Base-by-base conservation (phyloP, 2,329 filamentous ascomycete genomes). In the Geoglossum cookeanum region DNA sequence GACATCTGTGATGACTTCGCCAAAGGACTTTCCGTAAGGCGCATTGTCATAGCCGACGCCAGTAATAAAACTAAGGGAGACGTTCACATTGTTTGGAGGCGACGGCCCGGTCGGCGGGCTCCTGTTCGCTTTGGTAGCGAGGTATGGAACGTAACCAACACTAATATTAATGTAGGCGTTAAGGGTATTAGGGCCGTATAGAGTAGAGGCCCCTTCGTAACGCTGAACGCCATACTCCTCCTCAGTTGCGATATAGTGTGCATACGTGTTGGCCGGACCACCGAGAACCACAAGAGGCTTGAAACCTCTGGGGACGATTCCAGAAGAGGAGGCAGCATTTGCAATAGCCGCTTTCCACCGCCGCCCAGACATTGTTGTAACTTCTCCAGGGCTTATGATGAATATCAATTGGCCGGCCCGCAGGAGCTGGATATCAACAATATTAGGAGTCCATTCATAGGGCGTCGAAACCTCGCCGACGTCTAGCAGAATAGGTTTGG, bases 201-300 rank as follows among this genome's bases (percentile, higher is more conserved):
- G 79, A 0, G 91, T 97, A 5, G 85, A 91, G 0, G 87, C 91
- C n/a, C 90, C 91, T 71, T 97, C 91, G 70, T 96, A 96, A 8
- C 91, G 83, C 71, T 96, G 91, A 51, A 92, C 74, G 11, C 72
- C 71, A 67, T 92, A 94, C 68, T 94, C 86, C 67, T 94, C 86
- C 32, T 81, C 78, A 0, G 88, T 91, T 1, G 83, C 70, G 59
- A 88, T 80, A 68, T 91, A 91, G 69, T 91, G 86, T 2, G 87
- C 83, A 68, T 97, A 97, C 59, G 80, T 89, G 67, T 97, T 97
- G 55, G 88, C 88, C 0, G 91, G 90, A 0, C 87, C 89, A 30
- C 90, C 88, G 0, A 96, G 74, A 1, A 95, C 85, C 3, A 94
- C 87, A n/a, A 87, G 66, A 0, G 86, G 84, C 1, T 74, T 48